These are phyloP conservation scores for Pistacia atlantica DNA, from an alignment of 345 rosid genomes.

Conservation along the genomic window DNA sequence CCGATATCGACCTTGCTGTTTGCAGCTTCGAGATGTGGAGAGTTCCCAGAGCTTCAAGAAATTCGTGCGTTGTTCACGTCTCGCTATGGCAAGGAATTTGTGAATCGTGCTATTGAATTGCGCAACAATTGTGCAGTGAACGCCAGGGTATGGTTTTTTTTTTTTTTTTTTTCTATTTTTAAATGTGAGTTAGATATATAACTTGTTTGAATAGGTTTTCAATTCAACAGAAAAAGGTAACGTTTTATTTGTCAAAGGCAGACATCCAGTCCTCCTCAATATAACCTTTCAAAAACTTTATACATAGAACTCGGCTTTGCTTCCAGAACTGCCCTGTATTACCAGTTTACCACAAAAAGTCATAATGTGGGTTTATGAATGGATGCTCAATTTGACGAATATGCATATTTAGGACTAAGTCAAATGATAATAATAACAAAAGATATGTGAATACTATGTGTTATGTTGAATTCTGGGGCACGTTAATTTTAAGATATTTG, in stretches of 20 bases:
- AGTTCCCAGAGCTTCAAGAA: conserved; percentile 90
- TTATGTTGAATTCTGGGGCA: background rate
- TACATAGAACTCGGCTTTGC: no score
- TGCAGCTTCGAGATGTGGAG: conserved; percentile 85
- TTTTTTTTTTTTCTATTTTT: no score
- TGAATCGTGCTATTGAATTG: conserved; percentile 70
- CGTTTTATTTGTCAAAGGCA: background rate
- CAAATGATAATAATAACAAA: background rate
- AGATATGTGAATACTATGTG: no score
- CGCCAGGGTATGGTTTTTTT: conserved; percentile 42
- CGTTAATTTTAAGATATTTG: background rate
- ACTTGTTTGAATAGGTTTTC: background rate
- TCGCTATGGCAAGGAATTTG: conserved; percentile 79
- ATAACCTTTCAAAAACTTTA: background rate
- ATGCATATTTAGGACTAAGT: background rate
- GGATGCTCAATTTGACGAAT: no score
- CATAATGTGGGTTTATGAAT: no score
- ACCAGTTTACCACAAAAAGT: background rate
- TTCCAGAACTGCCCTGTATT: no score
- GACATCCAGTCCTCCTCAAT: background rate
- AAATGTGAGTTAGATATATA: background rate
- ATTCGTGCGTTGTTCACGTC: conserved; percentile 63
- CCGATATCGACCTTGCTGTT: conserved; percentile 69
- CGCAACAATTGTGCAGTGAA: conserved; percentile 75
- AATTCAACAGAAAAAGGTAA: background rate